Percentiles rank a stretch among this genome's conserved stretches.
These are phyloP conservation scores for Sanghuangporus sanghuang DNA, from an alignment of 1,284 basidiomycete genomes.

Conservation along the genomic window DNA sequence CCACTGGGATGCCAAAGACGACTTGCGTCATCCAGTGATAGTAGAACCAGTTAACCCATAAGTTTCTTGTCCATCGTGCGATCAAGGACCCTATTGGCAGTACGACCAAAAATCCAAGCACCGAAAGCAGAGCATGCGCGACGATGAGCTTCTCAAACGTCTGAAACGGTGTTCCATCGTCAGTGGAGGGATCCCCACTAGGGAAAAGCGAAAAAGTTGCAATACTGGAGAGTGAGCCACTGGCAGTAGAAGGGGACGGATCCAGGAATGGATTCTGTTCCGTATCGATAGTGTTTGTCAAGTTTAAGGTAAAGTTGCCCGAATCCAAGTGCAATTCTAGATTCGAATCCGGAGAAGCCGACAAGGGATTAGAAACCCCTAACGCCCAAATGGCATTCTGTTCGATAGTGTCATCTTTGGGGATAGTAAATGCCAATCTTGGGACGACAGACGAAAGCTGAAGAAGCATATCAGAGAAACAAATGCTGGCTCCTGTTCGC, in stretches of 20 bases:
- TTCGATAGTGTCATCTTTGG: conserved; percentile 25
- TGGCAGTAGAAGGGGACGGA: conserved; percentile 9
- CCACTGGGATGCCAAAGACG: conserved; percentile 42
- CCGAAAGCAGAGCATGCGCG: conserved; percentile 48
- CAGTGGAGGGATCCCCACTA: neutral
- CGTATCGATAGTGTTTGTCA: conserved; percentile 34
- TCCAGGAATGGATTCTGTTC: conserved; percentile 13
- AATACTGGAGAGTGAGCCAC: neutral
- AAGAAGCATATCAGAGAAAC: neutral
- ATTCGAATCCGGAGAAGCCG: conserved; percentile 29
- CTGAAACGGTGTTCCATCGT: conserved; percentile 10
- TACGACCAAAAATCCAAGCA: conserved; percentile 55
- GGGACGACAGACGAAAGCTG: conserved; percentile 27
- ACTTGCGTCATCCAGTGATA: conserved; percentile 47
- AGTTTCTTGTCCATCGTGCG: conserved; percentile 55
- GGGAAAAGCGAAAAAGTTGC: neutral
- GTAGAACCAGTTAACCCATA: conserved; percentile 55
- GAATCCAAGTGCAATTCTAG: conserved; percentile 43
- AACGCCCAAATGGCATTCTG: conserved; percentile 55
- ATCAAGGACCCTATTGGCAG: conserved; percentile 54
- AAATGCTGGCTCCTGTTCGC: conserved; percentile 23
- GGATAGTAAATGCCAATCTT: conserved; percentile 34
- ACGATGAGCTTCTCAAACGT: conserved; percentile 38
- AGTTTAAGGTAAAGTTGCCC: conserved; percentile 41
- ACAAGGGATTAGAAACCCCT: conserved; percentile 38